Percentiles rank a stretch among this genome's conserved stretches.
Conservation (phyloP, 1,284 basidiomycete species). For the Afroboletus lepidellus region DNA sequence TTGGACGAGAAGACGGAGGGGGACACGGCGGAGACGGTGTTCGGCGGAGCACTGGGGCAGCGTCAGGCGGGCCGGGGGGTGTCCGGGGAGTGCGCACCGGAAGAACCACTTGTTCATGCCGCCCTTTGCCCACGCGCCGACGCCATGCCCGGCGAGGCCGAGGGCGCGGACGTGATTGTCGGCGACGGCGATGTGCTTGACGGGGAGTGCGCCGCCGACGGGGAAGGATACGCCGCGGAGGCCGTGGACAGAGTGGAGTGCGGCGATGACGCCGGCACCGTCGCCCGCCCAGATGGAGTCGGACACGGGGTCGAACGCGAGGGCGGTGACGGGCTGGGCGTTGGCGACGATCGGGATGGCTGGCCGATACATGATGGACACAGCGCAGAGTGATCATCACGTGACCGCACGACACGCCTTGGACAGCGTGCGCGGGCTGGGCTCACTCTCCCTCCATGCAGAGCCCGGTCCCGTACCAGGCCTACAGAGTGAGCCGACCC, state of each 20-base stretch:
- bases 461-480: slow-evolving; percentile 61
- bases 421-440: not conserved
- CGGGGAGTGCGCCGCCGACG: slow-evolving; percentile 59
- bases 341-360: slow-evolving; percentile 36
- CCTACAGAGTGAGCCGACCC: slow-evolving; percentile 56
- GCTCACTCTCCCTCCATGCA: slow-evolving; percentile 7
- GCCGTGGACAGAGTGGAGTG: slow-evolving; percentile 69
- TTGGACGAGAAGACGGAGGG: slow-evolving; percentile 50
- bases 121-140: slow-evolving; percentile 77
- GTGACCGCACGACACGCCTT: slow-evolving; percentile 11
- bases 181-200: slow-evolving; percentile 71
- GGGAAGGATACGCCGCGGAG: slow-evolving; percentile 77
- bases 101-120: slow-evolving; percentile 81
- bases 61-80: not conserved
- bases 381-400: slow-evolving; percentile 5
- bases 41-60: not conserved
- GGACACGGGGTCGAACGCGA: slow-evolving; percentile 87
- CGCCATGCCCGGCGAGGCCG: slow-evolving; percentile 54
- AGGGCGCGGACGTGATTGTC: slow-evolving; percentile 74
- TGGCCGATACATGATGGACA: slow-evolving; percentile 35
- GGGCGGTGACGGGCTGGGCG: slow-evolving; percentile 60
- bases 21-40: slow-evolving; percentile 58
- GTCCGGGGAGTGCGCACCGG: slow-evolving; percentile 44
- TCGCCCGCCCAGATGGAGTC: slow-evolving; percentile 89
- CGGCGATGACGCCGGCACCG: slow-evolving; percentile 69